Evolutionary conservation across 2,329 filamentous ascomycete genomes (phyloP), one percentile per base, ranked within the genome.

Genomic region (Didymella lethalis): DNA sequence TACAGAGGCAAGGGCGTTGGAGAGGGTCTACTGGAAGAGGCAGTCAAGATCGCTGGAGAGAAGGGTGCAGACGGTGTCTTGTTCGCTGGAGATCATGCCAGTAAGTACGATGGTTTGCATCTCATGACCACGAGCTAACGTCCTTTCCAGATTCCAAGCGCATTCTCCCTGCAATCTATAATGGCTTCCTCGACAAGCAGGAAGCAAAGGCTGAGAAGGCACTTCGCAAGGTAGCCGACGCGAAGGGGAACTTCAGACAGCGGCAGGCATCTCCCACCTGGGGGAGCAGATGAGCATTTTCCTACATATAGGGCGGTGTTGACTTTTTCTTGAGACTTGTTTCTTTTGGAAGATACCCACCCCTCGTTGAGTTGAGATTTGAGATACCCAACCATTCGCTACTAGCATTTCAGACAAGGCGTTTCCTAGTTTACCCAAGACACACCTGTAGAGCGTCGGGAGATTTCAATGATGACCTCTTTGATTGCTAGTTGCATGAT

Each of bases 31-130:
- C 81, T 97, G 47, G 85, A 89, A 65, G 89, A 91, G 66, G 91
- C 90, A 1, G 87, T 93, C 2, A 83, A 83, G 56, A 75, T 89
- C 54, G 89, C 90, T 59, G 85, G 85, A 66, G 87, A 88, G 75
- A 85, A 84, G 70, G 89, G 89, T 57, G 90, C 91, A 41, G 85
- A 85, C 58, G 87, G 87, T 57, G 81, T 93, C 50, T 86, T 88
- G 2, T 96, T 96, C 75, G 90, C 90, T 7, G 80, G 83, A 51
- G 86, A 90, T 64, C 92, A 96, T 80, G 92, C 91, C 44, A 92
- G 94, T 83, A 87, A 76, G 81, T 41, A 45, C 4, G 32, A 34
- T 50, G 7, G n/a, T 28, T n/a, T 7, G 10, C 40, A 7, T 34
- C 16, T 47, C 34, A n/a, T 11, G 11, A 26, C 8, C 38, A 20